Percentiles rank a stretch among this genome's conserved stretches.
These are phyloP conservation scores for Rhizopus stolonifer DNA, from an alignment of 371 early-diverging fungal species.

Conservation along the genomic window DNA sequence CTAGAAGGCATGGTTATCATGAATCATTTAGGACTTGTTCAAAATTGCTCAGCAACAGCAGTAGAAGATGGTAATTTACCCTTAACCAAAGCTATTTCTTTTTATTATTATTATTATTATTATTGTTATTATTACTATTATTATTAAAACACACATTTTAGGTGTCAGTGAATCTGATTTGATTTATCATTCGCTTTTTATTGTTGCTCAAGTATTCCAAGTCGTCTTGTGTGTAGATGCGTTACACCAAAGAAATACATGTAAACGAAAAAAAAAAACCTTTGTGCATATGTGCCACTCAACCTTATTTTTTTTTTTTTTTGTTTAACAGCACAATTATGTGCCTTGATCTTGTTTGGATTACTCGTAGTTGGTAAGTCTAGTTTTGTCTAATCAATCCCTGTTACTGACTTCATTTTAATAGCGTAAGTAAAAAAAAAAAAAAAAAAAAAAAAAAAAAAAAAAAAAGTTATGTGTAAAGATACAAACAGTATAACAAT, in stretches of 20 bases:
- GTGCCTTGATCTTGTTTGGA: slow-evolving; percentile 41
- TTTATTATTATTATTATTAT: too few relatives aligned
- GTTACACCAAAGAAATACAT: slow-evolving; percentile 47
- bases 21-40: slow-evolving; percentile 40
- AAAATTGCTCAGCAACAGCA: slow-evolving; percentile 23
- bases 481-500: too few relatives aligned
- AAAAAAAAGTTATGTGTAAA: too few relatives aligned
- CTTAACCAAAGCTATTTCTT: too few relatives aligned
- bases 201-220: slow-evolving; percentile 50
- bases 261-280: slow-evolving; percentile 23
- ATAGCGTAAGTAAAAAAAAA: neutral
- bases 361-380: slow-evolving; percentile 44
- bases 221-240: slow-evolving; percentile 47
- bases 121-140: too few relatives aligned
- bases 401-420: slow-evolving; percentile 1
- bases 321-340: slow-evolving; percentile 38
- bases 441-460: too few relatives aligned
- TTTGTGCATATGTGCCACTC: too few relatives aligned
- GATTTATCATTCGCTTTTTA: slow-evolving; percentile 51
- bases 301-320: neutral
- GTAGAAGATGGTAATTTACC: slow-evolving; percentile 8
- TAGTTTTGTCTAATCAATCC: neutral
- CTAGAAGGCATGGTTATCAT: slow-evolving; percentile 46
- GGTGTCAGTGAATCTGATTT: slow-evolving; percentile 57
- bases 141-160: neutral